Evolutionary conservation across 352 stramenopile genomes (phyloP), one percentile per base, ranked within the genome.

Genomic region (Phytophthora kernoviae): DNA sequence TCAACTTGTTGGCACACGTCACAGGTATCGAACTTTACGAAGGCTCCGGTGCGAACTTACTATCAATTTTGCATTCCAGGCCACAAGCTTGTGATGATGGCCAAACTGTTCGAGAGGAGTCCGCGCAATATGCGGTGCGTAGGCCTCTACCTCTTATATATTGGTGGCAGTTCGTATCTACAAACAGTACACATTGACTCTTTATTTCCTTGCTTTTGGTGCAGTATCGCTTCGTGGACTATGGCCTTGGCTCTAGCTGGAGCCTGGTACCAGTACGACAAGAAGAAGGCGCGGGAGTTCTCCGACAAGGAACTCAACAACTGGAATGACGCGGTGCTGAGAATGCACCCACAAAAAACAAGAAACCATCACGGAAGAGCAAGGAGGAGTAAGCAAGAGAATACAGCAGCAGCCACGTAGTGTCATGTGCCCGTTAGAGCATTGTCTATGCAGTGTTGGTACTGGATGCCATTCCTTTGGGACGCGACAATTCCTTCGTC

Each of bases 321-420:
- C 55, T 90, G 80, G 80, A 90, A 90, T 56, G 60, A 83, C 30
- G 68, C 82, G 18, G 70, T 90, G 41, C 64, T 90, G 30, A 60
- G 59, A 53, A 78, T 79, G 57, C 72, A 77, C 32, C 67, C 68
- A 18, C 58, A 58, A 15, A 73, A 68, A 17, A 18, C 45, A 57
- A 43, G 22, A 65, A 43, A 30, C 24, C 24, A 39, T 26, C 15
- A 36, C 58, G 62, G 44, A 63, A 70, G 55, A 68, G 64, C 12
- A 17, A 32, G 14, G 17, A 39, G 5, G 4, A 47, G 18, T 32
- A 48, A 36, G 21, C 27, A 40, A 7, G 14, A 27, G 22, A 21
- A 21, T 39, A 21, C 24, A 50, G 22, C 4, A 15, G 6, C 37
- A 17, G 0, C 18, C 9, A 15, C 6, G 14, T 3, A 6, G 14